phyloP scores from a whole-genome alignment of 345 rosid genomes.

The Acer saccharum region DNA sequence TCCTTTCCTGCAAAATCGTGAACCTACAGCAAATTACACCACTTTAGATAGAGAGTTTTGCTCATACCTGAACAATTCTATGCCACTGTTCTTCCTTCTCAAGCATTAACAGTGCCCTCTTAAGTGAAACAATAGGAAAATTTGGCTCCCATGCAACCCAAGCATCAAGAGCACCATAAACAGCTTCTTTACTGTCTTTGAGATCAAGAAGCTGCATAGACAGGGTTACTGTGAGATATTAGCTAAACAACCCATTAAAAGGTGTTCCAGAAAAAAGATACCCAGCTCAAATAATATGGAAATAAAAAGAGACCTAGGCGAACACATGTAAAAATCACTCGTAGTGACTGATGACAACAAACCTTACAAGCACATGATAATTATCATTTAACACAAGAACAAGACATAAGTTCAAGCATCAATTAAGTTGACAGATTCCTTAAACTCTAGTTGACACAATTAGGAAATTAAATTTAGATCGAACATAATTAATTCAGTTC shows the following conservation, averaged over 20 bases:
- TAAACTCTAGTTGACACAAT: too few species aligned
- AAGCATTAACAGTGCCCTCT: slow-evolving; percentile 63
- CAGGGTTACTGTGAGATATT: background rate
- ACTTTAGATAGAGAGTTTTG: slow-evolving; percentile 10
- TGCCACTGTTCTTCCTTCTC: slow-evolving; percentile 94
- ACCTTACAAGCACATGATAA: too few species aligned
- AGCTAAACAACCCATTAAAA: too few species aligned
- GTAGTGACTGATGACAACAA: too few species aligned
- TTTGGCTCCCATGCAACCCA: slow-evolving; percentile 96
- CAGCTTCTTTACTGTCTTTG: slow-evolving; percentile 75
- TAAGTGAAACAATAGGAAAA: slow-evolving; percentile 79
- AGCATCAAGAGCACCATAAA: slow-evolving; percentile 91
- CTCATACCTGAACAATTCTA: slow-evolving; percentile 74
- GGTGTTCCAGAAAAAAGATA: too few species aligned
- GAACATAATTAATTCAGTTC: background rate
- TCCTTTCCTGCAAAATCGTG: background rate
- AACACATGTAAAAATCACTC: too few species aligned
- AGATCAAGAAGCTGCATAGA: slow-evolving; percentile 68
- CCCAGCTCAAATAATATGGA: too few species aligned
- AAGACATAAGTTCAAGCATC: too few species aligned
- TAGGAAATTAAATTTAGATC: background rate
- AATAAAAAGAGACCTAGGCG: too few species aligned
- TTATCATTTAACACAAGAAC: too few species aligned
- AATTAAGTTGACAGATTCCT: too few species aligned
- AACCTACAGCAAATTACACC: background rate